Conservation (phyloP, 345 rosid genomes). For the Geranium rotundifolium region DNA sequence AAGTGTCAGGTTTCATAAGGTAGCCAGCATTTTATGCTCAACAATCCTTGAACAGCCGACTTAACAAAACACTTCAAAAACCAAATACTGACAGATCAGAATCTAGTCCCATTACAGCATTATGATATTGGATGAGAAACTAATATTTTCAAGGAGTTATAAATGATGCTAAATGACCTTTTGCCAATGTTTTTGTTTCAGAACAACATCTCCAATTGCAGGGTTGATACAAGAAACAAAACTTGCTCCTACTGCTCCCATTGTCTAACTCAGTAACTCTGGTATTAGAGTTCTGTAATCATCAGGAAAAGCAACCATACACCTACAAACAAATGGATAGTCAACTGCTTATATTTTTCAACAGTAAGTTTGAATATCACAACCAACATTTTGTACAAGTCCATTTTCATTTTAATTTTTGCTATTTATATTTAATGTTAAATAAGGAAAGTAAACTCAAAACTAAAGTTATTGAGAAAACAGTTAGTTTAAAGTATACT, state of each 20-base stretch:
- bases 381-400: too few species aligned
- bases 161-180: conserved; percentile 37
- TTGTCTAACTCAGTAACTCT: conserved; percentile 68
- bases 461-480: background rate
- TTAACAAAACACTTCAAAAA: too few species aligned
- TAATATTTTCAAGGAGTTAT: background rate
- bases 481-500: background rate
- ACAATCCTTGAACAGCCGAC: too few species aligned
- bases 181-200: conserved; percentile 80
- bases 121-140: conserved; percentile 4
- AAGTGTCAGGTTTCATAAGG: too few species aligned
- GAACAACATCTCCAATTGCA: conserved; percentile 82
- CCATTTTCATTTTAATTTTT: too few species aligned
- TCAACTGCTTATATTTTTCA: too few species aligned
- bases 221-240: conserved; percentile 78
- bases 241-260: conserved; percentile 60
- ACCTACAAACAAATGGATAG: too few species aligned
- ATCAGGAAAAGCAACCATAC: conserved; percentile 96
- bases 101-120: too few species aligned
- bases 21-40: too few species aligned
- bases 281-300: conserved; percentile 75
- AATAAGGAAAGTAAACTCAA: too few species aligned
- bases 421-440: too few species aligned
- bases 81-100: too few species aligned
- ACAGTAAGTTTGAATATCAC: background rate